Conservation (phyloP, 768 basidiomycete genomes). For the Hirschioporus abietinus region DNA sequence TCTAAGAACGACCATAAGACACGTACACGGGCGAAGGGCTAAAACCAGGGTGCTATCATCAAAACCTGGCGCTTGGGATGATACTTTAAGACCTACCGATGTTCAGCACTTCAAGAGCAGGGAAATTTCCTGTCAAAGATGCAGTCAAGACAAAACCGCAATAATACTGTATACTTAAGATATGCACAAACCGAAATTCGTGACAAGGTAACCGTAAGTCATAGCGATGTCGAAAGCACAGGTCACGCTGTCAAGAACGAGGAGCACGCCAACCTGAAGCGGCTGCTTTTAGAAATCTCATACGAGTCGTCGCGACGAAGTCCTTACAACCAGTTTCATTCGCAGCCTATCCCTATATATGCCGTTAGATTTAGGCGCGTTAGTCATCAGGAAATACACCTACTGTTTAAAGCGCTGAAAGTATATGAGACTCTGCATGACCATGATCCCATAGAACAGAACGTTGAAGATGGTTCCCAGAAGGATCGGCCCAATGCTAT, state of each 20-base stretch:
- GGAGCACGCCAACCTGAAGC: constrained; percentile 34
- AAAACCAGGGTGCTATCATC: background rate
- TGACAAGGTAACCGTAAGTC: constrained; percentile 42
- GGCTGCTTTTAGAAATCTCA: background rate
- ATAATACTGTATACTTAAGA: background rate
- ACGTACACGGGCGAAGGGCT: background rate
- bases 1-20: background rate
- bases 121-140: background rate
- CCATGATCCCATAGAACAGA: constrained; percentile 44
- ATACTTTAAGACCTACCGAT: background rate
- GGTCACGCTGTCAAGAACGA: constrained; percentile 46
- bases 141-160: background rate
- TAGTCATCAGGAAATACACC: constrained; percentile 6
- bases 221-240: constrained; percentile 39
- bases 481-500: constrained; percentile 45
- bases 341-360: constrained; percentile 35
- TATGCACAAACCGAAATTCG: constrained; percentile 35
- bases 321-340: constrained; percentile 39
- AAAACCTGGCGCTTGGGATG: background rate
- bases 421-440: constrained; percentile 44
- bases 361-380: background rate
- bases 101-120: background rate
- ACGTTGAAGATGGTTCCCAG: constrained; percentile 44
- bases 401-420: constrained; percentile 36
- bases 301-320: background rate